phyloP scores from a whole-genome alignment of 1,284 basidiomycete species.

The Rhizoctonia solani region DNA sequence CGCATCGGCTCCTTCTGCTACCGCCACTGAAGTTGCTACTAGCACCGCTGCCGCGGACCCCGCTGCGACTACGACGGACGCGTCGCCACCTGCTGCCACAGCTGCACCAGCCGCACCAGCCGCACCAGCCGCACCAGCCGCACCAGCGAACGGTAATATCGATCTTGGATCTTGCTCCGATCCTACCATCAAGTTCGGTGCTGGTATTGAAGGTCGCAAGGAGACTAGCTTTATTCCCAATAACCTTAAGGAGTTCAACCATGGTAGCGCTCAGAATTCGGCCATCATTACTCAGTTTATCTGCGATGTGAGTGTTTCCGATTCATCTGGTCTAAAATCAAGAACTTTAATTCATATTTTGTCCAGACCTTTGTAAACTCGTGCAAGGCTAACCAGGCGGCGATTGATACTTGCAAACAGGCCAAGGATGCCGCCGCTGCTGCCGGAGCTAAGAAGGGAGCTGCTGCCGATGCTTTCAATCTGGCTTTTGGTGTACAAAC shows the following conservation, averaged over 20 bases:
- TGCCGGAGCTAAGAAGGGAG: constrained; percentile 30
- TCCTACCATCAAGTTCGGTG: constrained; percentile 38
- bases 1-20: background rate
- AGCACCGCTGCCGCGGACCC: background rate
- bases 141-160: background rate
- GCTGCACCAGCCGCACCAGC: background rate
- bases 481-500: constrained; percentile 18
- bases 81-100: background rate
- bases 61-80: background rate
- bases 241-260: constrained; percentile 36
- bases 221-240: constrained; percentile 39
- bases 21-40: background rate
- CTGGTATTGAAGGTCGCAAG: constrained; percentile 37
- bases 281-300: constrained; percentile 34
- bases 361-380: constrained; percentile 42
- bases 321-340: background rate
- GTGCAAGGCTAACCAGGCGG: constrained; percentile 38
- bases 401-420: constrained; percentile 31
- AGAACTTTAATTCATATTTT: background rate
- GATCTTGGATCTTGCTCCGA: constrained; percentile 54
- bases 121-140: background rate
- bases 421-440: constrained; percentile 37
- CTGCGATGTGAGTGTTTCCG: constrained; percentile 31
- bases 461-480: constrained; percentile 35
- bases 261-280: constrained; percentile 34